Evolutionary conservation across 441 rosid genomes (phyloP), one percentile per base, ranked within the genome.

Genomic region (Capsella rubella): DNA sequence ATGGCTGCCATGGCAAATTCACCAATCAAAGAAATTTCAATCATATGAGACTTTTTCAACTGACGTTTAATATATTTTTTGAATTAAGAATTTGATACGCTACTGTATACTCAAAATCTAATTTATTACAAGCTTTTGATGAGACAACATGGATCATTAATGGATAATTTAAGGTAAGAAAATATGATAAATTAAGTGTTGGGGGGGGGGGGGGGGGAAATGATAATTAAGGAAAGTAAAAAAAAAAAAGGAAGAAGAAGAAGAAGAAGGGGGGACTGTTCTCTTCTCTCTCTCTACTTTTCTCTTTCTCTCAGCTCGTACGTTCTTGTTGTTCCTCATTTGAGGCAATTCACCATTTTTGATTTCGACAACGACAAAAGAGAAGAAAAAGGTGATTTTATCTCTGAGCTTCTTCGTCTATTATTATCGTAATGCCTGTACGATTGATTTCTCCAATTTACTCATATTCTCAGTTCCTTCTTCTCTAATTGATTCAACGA

Each of bases 241-340:
- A 18, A 56, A 58, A 73, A 68, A 49, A 6, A 68, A 57, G 49
- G 39, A n/a, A 51, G 74, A 68, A 60, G 72, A 69, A 85, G 21
- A 72, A 10, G 27, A 67, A 6, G 5, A 16, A 6, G 2, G 37
- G 37, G 72, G n/a, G 67, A 69, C 78, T 61, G 67, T 61, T 71
- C 66, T 49, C 75, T 73, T 49, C 21, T 45, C 9, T 34, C 63
- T 37, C 34, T 31, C 34, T 32, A 7, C 7, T 1, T 32, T 8
- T 32, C 8, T 39, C 67, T 42, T 40, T 77, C 66, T 74, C 59
- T 60, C 71, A 29, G 69, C 75, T 66, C 61, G 74, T 45, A 37
- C 77, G 61, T 39, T 69, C 47, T 61, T 40, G 77, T 29, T 67
- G 72, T 40, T 27, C 37, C 37, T 34, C 55, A 39, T 50, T 27